phyloP scores from a whole-genome alignment of 495 filamentous ascomycete species.

The Neurospora sp. region DNA sequence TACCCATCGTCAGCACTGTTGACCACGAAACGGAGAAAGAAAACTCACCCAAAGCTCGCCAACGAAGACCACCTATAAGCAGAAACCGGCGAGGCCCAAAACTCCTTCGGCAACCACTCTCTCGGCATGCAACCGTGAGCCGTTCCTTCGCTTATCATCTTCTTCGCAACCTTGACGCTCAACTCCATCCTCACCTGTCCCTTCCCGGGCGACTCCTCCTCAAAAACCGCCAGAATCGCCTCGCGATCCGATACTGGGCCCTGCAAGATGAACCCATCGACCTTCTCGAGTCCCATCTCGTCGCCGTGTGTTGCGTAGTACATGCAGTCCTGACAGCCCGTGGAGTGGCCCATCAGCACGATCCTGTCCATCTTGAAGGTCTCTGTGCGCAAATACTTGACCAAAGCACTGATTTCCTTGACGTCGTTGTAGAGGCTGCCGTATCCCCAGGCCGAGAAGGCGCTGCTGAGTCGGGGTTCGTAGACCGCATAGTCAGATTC shows the following conservation, averaged over 20 bases:
- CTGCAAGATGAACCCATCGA: constrained; percentile 79
- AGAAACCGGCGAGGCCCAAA: constrained; percentile 44
- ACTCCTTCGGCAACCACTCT: constrained; percentile 37
- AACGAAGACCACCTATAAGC: constrained; percentile 62
- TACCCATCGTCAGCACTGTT: not conserved
- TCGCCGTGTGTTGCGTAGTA: constrained; percentile 39
- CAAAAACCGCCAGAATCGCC: constrained; percentile 35
- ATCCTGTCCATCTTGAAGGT: constrained; percentile 43
- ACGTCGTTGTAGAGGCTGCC: constrained; percentile 59
- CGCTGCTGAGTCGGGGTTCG: constrained; percentile 33
- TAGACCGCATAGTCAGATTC: constrained; percentile 26
- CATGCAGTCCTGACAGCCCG: constrained; percentile 75
- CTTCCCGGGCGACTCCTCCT: constrained; percentile 13
- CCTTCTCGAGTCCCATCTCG: constrained; percentile 21
- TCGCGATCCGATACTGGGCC: constrained; percentile 75
- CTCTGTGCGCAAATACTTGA: constrained; percentile 52
- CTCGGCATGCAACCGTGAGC: constrained; percentile 49
- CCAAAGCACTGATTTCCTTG: constrained; percentile 57
- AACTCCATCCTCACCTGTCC: constrained; percentile 28
- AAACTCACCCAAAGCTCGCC: constrained; percentile 40
- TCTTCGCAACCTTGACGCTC: constrained; percentile 42
- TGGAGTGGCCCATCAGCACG: constrained; percentile 81
- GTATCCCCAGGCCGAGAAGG: constrained; percentile 67
- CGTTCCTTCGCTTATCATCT: constrained; percentile 41
- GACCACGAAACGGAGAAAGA: not conserved